Evolutionary conservation across 352 stramenopile genomes (phyloP).

Genomic region (Pythium phragmitis): DNA sequence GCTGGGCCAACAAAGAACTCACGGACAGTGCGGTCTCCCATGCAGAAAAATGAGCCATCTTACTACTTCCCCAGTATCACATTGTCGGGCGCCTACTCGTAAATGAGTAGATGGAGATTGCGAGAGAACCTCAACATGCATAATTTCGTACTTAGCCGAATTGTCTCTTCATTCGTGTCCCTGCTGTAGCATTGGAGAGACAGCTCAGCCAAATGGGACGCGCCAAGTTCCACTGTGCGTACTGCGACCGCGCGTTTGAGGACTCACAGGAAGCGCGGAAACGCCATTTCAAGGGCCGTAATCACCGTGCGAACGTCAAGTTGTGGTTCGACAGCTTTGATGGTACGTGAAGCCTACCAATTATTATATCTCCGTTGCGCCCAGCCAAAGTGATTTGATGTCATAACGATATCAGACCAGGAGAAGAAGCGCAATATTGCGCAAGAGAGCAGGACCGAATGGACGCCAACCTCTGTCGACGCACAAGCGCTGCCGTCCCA

Average conservation of each 20-base stretch:
- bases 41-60: conserved; percentile 47
- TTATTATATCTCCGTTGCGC: background rate
- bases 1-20: background rate
- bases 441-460: background rate
- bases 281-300: conserved; percentile 63
- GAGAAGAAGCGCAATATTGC: conserved; percentile 12
- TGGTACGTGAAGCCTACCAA: conserved; percentile 34
- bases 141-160: conserved; percentile 28
- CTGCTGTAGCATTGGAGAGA: background rate
- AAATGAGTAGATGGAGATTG: conserved; percentile 14
- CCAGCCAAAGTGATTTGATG: background rate
- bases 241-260: conserved; percentile 83
- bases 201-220: conserved; percentile 38
- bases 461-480: background rate
- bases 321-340: conserved; percentile 81
- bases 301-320: conserved; percentile 82
- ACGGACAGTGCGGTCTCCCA: background rate
- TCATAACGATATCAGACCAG: background rate
- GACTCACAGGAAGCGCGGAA: conserved; percentile 71
- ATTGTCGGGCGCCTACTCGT: conserved; percentile 72
- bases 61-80: conserved; percentile 90
- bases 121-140: background rate
- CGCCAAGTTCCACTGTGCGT: conserved; percentile 63
- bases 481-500: background rate
- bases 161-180: background rate